Evolutionary conservation across 768 basidiomycete genomes (phyloP), one percentile per base, ranked within the genome.

Genomic region (Leccinum rimulosum): DNA sequence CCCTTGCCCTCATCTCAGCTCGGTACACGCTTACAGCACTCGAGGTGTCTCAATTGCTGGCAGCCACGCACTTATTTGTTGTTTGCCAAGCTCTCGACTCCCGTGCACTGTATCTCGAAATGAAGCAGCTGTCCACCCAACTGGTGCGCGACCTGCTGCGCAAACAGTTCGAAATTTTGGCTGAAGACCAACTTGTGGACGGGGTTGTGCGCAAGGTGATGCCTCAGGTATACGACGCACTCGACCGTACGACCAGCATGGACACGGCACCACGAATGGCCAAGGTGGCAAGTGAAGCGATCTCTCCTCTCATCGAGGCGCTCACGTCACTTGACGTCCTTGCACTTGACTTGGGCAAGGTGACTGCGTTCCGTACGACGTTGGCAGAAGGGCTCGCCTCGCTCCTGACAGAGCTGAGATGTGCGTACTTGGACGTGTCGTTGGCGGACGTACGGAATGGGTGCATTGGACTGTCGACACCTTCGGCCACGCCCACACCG

Each of bases 61-160:
- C 83, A 7, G 79, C 91, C 1, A 85, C 87, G 15, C 92, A 92
- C 67, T 77, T 95, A 48, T 91, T 91, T 71, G 75, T 86, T 55
- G 77, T 82, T 57, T 84, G 89, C 71, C 91, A 94, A 80, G 91
- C 91, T n/a, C 77, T 94, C 57, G 93, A 95, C 69, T 79, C 92
- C 55, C 87, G 93, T 47, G 85, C 91, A 1, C 64, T 93, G 57
- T 88, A 91, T 66, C 68, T 75, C 57, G 87, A 90, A 59, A 85
- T 93, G 75, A 69, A 77, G 31, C 75, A 74, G 8, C 11, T 62
- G 38, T 55, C 71, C 3, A 55, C 61, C 4, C 57, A 59, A 33
- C 61, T 73, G 35, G 56, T 74, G n/a, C 61, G 59, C 12, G 61
- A 66, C 17, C 28, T 68, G 25, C 10, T 68, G 0, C 43, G 62